Base-by-base conservation (phyloP, 148 eudicot genomes). In the Diospyros lotus region DNA sequence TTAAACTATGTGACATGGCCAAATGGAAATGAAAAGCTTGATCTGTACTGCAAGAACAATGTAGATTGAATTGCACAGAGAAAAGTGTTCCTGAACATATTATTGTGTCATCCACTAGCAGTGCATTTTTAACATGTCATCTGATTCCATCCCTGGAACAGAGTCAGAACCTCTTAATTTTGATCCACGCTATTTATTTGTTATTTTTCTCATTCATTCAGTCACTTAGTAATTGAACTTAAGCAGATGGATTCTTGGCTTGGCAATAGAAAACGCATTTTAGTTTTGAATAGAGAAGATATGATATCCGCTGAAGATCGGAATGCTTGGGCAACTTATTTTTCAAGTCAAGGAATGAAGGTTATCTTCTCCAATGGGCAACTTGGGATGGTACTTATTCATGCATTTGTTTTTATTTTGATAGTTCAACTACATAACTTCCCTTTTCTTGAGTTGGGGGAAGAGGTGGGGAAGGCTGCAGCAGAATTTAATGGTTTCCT, bases 211-310 rank as follows among this genome's bases (percentile, higher is more conserved):
- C 15, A 17, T n/a, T 51, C 41, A 38, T 45, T 58, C 28, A 43
- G 2, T 69, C 58, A 43, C 41, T 42, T 51, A 12, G 28, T 28
- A 28, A 28, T 64, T 69, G 39, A 46, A 70, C 78, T 78, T 71
- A 54, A 62, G 73, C 87, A 94, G 98, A 95, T 95, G 99, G 96
- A 90, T 80, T 54, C 78, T 58, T 95, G 99, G 99, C 78, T 92
- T 82, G 97, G 99, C 54, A 95, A 90, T 75, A 89, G 93, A 68
- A 95, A 89, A 74, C 83, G 97, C 78, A 92, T 95, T 69, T 66
- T 95, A 72, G 99, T 95, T 68, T 80, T 95, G 80, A 95, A 95
- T 73, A 86, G 99, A 80, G 99, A 95, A 84, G 99, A 95, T 81
- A 95, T 95, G 99, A 95, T 95, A 81, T 92, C 97, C 58, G 77